Evolutionary conservation across 2,329 filamentous ascomycete species (phyloP).

Genomic region (Calonectria henricotiae): DNA sequence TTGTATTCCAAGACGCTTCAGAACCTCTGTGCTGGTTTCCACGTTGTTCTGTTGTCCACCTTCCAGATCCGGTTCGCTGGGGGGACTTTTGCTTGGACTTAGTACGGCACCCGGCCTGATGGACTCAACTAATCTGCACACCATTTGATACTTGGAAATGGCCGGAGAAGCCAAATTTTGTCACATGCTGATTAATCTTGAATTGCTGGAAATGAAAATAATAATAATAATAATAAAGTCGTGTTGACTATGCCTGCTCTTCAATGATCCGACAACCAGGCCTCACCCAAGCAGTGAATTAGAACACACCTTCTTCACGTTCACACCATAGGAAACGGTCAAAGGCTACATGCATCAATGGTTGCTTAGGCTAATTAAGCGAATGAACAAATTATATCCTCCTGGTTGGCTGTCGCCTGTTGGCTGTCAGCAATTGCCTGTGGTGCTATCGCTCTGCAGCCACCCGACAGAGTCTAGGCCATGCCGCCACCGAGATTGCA

Average conservation of each 20-base stretch:
- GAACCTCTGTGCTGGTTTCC: neutral
- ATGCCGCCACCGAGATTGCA: neutral
- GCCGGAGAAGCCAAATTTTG: neutral
- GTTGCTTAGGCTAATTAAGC: neutral
- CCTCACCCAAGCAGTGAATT: neutral
- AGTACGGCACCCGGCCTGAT: conserved; percentile 21
- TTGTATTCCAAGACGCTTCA: neutral
- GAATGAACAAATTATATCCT: neutral
- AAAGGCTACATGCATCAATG: neutral
- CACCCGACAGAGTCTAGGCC: neutral
- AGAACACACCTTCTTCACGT: neutral
- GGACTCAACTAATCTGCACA: neutral
- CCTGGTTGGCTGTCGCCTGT: neutral
- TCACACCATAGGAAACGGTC: neutral
- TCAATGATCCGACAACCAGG: neutral
- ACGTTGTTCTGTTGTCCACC: conserved; percentile 38
- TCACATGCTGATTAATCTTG: neutral
- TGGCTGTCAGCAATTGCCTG: neutral
- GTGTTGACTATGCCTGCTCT: neutral
- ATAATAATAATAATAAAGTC: no score
- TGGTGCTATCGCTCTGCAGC: conserved; percentile 1
- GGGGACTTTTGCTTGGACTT: conserved; percentile 47
- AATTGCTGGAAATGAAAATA: neutral
- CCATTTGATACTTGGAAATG: conserved; percentile 2
- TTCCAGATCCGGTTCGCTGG: conserved; percentile 43